Percentiles rank a stretch among this genome's conserved stretches.
These are phyloP conservation scores for Macrolepiota fuliginosa DNA, from an alignment of 768 basidiomycete species.

Conservation along the genomic window DNA sequence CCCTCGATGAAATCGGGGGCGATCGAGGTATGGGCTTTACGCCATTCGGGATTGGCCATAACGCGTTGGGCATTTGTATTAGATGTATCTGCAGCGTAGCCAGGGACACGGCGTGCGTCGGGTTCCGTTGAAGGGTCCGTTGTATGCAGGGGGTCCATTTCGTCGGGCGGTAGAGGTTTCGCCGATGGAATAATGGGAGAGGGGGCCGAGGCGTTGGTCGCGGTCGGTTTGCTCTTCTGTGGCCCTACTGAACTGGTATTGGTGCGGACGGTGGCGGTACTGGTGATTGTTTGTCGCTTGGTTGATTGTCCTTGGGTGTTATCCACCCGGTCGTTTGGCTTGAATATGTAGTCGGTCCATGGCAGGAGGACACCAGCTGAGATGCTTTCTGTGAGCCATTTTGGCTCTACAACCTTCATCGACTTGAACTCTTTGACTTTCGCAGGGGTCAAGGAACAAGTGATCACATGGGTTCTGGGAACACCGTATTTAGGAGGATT, in stretches of 20 bases:
- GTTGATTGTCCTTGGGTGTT: constrained; percentile 44
- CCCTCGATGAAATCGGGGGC: constrained; percentile 86
- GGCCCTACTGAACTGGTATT: not conserved
- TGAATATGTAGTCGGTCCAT: constrained; percentile 75
- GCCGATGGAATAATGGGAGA: not conserved
- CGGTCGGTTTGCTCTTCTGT: not conserved
- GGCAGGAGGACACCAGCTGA: constrained; percentile 64
- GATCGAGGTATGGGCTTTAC: constrained; percentile 81
- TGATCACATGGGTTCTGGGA: constrained; percentile 84
- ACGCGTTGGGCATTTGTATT: constrained; percentile 74
- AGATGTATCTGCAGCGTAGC: constrained; percentile 65
- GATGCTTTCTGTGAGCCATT: constrained; percentile 87
- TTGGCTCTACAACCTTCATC: constrained; percentile 87
- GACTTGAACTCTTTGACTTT: constrained; percentile 87
- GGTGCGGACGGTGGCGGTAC: not conserved
- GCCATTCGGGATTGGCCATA: constrained; percentile 86
- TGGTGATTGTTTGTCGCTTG: constrained; percentile 32
- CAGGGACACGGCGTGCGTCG: constrained; percentile 48
- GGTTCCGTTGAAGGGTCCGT: constrained; percentile 42
- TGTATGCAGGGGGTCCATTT: constrained; percentile 27
- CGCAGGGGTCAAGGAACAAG: constrained; percentile 84
- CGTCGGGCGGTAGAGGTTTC: constrained; percentile 2
- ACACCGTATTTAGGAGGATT: not conserved
- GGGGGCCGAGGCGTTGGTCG: not conserved
- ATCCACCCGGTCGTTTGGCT: constrained; percentile 46